Conservation (phyloP, 371 early-diverging fungal species). For the Fennellomyces sp. region DNA sequence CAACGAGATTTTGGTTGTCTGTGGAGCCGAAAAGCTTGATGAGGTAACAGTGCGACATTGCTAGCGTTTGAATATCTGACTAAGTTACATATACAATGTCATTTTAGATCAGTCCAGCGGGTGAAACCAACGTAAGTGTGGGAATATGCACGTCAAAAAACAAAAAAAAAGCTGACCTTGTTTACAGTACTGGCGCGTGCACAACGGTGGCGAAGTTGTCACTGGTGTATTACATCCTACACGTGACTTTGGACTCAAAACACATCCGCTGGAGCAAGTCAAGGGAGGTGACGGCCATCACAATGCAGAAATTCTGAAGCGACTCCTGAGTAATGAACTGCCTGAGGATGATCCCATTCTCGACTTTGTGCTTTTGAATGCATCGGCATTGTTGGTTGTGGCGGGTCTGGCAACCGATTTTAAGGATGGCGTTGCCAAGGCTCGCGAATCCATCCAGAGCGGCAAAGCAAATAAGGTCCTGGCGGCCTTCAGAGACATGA, state of each 20-base stretch:
- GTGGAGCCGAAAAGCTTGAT: constrained; percentile 81
- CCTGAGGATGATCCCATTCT: constrained; percentile 72
- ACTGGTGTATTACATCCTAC: constrained; percentile 73
- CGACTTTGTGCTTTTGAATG: constrained; percentile 92
- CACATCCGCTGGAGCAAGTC: constrained; percentile 75
- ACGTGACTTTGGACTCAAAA: constrained; percentile 81
- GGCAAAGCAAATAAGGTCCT: constrained; percentile 73
- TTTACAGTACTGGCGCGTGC: constrained; percentile 72
- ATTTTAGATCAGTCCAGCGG: constrained; percentile 72
- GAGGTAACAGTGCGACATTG: constrained; percentile 52
- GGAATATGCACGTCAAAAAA: background rate
- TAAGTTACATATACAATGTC: background rate
- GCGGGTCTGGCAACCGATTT: constrained; percentile 75
- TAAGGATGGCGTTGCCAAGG: constrained; percentile 79
- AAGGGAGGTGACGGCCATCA: constrained; percentile 77
- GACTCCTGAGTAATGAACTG: constrained; percentile 65
- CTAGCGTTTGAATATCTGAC: background rate
- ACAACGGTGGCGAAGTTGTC: constrained; percentile 58
- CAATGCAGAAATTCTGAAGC: constrained; percentile 74
- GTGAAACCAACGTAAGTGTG: constrained; percentile 67
- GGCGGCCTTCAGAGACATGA: constrained; percentile 64
- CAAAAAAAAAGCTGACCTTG: background rate
- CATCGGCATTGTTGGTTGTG: constrained; percentile 86
- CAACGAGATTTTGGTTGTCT: constrained; percentile 83
- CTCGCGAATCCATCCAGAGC: constrained; percentile 69